Evolutionary conservation across 768 basidiomycete species (phyloP).

Genomic region (Boletus insuetus): DNA sequence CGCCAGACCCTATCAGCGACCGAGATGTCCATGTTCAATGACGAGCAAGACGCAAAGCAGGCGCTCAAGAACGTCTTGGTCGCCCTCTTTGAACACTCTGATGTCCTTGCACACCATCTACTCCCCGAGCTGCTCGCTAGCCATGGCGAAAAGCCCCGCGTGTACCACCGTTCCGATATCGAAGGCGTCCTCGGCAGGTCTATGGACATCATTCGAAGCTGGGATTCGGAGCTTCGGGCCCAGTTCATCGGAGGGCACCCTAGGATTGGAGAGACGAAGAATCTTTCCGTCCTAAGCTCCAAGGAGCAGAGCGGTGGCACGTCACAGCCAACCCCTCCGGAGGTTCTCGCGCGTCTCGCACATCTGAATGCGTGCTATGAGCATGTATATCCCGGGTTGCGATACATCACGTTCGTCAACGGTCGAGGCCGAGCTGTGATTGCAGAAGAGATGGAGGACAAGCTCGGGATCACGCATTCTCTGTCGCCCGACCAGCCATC

Average conservation of each 20-base stretch:
- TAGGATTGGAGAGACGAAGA: constrained; percentile 80
- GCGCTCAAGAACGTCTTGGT: constrained; percentile 35
- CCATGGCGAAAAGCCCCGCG: constrained; percentile 21
- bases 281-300: constrained; percentile 71
- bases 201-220: constrained; percentile 47
- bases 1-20: neutral
- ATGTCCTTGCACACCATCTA: constrained; percentile 49
- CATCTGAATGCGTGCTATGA: constrained; percentile 82
- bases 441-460: constrained; percentile 76
- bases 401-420: constrained; percentile 93
- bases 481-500: constrained; percentile 38
- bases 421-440: constrained; percentile 71
- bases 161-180: constrained; percentile 40
- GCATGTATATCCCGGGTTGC: constrained; percentile 63
- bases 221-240: constrained; percentile 51
- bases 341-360: constrained; percentile 67
- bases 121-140: constrained; percentile 47
- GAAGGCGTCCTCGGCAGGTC: constrained; percentile 53
- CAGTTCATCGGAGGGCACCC: constrained; percentile 83
- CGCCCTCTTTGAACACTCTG: constrained; percentile 66
- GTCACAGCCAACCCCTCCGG: constrained; percentile 59
- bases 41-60: constrained; percentile 8
- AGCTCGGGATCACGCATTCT: constrained; percentile 52
- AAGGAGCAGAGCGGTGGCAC: constrained; percentile 66
- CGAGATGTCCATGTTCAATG: constrained; percentile 2